A percentile compares a stretch with the other conserved stretches of the same genome.
phyloP scores from a whole-genome alignment of 1,139 yeast species.

The Taphrina flavorubra region DNA sequence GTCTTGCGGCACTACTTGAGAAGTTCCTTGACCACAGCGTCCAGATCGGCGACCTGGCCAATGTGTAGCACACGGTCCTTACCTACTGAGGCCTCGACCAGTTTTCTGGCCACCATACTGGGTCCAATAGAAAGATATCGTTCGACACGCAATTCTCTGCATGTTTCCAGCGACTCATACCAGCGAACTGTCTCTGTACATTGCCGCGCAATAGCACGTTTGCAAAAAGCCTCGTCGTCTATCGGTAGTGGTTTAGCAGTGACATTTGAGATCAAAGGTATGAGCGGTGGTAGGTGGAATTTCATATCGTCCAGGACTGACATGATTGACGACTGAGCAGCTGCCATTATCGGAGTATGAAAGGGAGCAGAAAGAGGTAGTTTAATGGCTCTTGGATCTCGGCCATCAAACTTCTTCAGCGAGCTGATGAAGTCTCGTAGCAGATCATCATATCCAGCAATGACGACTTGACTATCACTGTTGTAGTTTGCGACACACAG shows the following conservation, averaged over 20 bases:
- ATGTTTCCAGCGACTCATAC: constrained; percentile 34
- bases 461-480: constrained; percentile 41
- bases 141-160: constrained; percentile 21
- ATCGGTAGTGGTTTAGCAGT: constrained; percentile 41
- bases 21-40: constrained; percentile 35
- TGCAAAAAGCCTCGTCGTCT: constrained; percentile 26
- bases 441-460: constrained; percentile 37
- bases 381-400: constrained; percentile 40
- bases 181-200: constrained; percentile 38
- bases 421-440: constrained; percentile 28
- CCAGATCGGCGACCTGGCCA: constrained; percentile 37
- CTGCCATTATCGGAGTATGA: constrained; percentile 40
- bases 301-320: constrained; percentile 13
- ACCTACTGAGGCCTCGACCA: constrained; percentile 36
- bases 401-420: constrained; percentile 31
- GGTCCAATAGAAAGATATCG: constrained; percentile 35
- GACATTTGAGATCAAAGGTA: constrained; percentile 37
- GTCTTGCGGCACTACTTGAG: not conserved
- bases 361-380: constrained; percentile 41
- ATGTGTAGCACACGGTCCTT: constrained; percentile 33
- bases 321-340: constrained; percentile 28
- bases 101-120: constrained; percentile 36
- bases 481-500: constrained; percentile 41
- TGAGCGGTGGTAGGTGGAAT: constrained; percentile 31
- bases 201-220: constrained; percentile 37